Percentiles rank a stretch among this genome's conserved stretches.
Conservation (phyloP, 306 rosid genomes). For the Lupinus albus region DNA sequence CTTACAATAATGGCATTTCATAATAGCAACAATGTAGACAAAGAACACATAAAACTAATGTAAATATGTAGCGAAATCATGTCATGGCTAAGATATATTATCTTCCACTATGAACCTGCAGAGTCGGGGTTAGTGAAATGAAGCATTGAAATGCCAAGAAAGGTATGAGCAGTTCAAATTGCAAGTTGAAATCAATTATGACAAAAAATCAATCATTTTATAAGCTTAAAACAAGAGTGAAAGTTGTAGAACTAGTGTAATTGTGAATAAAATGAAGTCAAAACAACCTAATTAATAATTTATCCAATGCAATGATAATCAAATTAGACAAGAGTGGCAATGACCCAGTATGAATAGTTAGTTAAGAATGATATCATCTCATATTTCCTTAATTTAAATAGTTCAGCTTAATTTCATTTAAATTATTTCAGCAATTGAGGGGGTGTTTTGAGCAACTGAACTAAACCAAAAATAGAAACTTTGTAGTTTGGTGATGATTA, state of each 20-base stretch:
- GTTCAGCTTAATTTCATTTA: slow-evolving; percentile 7
- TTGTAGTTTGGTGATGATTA: slow-evolving; percentile 11
- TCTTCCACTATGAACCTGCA: not conserved
- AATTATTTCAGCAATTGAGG: slow-evolving; percentile 6
- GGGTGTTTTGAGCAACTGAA: slow-evolving; percentile 8
- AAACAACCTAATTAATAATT: slow-evolving; percentile 10
- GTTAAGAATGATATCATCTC: slow-evolving; percentile 7
- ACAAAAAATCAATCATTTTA: not conserved
- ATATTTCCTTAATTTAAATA: slow-evolving; percentile 25
- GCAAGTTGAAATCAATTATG: slow-evolving; percentile 7
- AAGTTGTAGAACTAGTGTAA: slow-evolving; percentile 1
- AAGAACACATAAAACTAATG: not conserved
- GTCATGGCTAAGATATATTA: not conserved
- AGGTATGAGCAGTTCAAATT: slow-evolving; percentile 1
- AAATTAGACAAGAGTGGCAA: slow-evolving; percentile 23
- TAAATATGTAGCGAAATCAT: not conserved
- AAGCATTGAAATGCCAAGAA: not conserved
- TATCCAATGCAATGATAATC: slow-evolving; percentile 24
- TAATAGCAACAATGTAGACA: not conserved
- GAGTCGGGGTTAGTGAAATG: not conserved
- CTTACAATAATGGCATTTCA: too few species aligned
- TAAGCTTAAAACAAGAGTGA: slow-evolving; percentile 6
- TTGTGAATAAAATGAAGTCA: slow-evolving; percentile 34
- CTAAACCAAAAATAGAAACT: slow-evolving; percentile 32
- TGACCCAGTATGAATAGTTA: slow-evolving; percentile 29